Evolutionary conservation across 345 rosid genomes (phyloP).

Genomic region (Noccaea caerulescens): DNA sequence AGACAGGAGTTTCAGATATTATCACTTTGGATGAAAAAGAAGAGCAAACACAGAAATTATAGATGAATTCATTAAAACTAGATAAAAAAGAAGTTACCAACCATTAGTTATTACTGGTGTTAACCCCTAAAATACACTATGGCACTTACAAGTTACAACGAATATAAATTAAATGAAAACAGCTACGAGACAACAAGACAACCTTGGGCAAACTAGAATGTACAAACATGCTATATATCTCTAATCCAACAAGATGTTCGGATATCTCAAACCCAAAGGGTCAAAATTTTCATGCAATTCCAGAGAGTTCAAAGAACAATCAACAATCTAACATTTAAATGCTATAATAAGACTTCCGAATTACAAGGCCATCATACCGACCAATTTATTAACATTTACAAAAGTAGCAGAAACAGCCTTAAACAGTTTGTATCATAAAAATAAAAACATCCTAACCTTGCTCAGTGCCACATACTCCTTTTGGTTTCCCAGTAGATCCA

Average conservation of each 20-base stretch:
- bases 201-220: conserved; percentile 1
- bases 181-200: not conserved
- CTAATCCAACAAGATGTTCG: conserved; percentile 9
- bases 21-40: conserved; percentile 26
- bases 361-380: conserved; percentile 1
- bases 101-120: not conserved
- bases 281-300: conserved; percentile 2
- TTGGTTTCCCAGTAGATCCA: conserved; percentile 90
- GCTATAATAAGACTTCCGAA: not conserved
- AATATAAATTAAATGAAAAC: not conserved
- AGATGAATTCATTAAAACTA: conserved; percentile 1
- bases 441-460: conserved; percentile 54
- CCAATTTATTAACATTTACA: conserved; percentile 3
- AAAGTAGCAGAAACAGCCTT: not conserved
- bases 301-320: not conserved
- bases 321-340: conserved; percentile 4
- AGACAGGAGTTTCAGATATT: conserved; percentile 15
- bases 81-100: not conserved
- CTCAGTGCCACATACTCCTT: conserved; percentile 93
- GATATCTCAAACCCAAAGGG: conserved; percentile 1
- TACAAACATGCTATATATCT: conserved; percentile 3
- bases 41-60: conserved; percentile 22
- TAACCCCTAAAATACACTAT: not conserved
- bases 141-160: not conserved
- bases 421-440: conserved; percentile 23